These are phyloP conservation scores for Halophytophthora polymorphica DNA, from an alignment of 352 stramenopile genomes.

Conservation along the genomic window DNA sequence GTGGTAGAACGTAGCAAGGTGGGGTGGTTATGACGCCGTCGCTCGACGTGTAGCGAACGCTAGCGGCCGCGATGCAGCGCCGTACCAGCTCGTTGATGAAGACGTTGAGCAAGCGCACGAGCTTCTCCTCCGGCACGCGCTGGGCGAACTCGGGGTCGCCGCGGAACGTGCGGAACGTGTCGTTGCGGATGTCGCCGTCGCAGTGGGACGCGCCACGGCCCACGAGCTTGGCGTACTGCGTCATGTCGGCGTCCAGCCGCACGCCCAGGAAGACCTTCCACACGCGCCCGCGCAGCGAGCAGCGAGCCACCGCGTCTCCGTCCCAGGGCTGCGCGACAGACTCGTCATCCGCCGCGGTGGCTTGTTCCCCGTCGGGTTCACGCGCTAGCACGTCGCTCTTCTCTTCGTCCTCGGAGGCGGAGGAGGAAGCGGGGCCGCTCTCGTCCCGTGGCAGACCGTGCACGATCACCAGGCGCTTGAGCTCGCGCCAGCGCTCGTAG, in stretches of 20 bases:
- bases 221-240: conserved; percentile 70
- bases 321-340: neutral
- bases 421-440: conserved; percentile 1
- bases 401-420: conserved; percentile 2
- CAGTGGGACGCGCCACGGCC: conserved; percentile 71
- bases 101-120: conserved; percentile 89
- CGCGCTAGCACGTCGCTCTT: conserved; percentile 4
- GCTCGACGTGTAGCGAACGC: no score
- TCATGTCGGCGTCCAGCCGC: conserved; percentile 49
- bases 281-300: conserved; percentile 77
- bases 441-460: conserved; percentile 66
- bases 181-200: conserved; percentile 88
- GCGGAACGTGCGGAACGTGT: conserved; percentile 91
- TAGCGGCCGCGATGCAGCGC: no score
- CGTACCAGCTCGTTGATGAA: conserved; percentile 86
- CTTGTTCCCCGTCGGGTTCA: neutral
- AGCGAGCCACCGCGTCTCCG: conserved; percentile 13
- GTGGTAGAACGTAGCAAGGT: no score
- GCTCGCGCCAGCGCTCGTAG: conserved; percentile 78
- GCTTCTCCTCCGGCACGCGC: conserved; percentile 87
- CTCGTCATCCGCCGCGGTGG: neutral
- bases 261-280: conserved; percentile 90
- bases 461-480: conserved; percentile 81
- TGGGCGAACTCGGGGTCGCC: conserved; percentile 85
- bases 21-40: no score